Percentiles rank a stretch among this genome's conserved stretches.
phyloP scores from a whole-genome alignment of 768 basidiomycete genomes.

The Kwoniella botswanensis region DNA sequence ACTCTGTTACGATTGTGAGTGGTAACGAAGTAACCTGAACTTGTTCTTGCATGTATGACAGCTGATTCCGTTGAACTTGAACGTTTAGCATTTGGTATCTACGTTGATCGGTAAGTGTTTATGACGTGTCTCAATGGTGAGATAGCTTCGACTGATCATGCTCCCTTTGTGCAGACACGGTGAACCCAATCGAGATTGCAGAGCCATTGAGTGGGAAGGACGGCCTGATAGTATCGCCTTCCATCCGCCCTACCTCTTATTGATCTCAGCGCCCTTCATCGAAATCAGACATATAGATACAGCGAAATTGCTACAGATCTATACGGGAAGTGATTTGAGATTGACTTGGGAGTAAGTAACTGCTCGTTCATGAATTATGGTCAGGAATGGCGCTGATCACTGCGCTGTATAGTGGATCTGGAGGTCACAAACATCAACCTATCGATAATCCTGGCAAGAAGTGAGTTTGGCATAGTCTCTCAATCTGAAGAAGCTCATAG shows the following conservation, averaged over 20 bases:
- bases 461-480: constrained; percentile 24
- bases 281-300: constrained; percentile 74
- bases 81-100: constrained; percentile 79
- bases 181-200: constrained; percentile 71
- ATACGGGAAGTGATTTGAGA: constrained; percentile 62
- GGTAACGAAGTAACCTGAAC: not conserved
- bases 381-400: not conserved
- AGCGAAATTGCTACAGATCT: constrained; percentile 57
- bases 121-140: not conserved
- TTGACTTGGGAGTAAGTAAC: constrained; percentile 89
- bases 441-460: constrained; percentile 61
- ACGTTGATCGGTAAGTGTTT: constrained; percentile 70
- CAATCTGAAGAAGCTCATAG: no score
- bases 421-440: constrained; percentile 39
- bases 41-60: no score
- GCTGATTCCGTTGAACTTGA: not conserved
- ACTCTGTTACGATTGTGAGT: constrained; percentile 81
- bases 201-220: constrained; percentile 93
- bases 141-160: no score
- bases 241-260: constrained; percentile 83
- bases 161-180: constrained; percentile 64
- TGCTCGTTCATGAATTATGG: constrained; percentile 9
- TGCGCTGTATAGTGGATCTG: constrained; percentile 41
- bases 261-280: constrained; percentile 87
- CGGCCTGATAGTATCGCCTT: constrained; percentile 85